These are phyloP conservation scores for Venturia effusa DNA, from an alignment of 2,329 filamentous ascomycete genomes.

Conservation along the genomic window DNA sequence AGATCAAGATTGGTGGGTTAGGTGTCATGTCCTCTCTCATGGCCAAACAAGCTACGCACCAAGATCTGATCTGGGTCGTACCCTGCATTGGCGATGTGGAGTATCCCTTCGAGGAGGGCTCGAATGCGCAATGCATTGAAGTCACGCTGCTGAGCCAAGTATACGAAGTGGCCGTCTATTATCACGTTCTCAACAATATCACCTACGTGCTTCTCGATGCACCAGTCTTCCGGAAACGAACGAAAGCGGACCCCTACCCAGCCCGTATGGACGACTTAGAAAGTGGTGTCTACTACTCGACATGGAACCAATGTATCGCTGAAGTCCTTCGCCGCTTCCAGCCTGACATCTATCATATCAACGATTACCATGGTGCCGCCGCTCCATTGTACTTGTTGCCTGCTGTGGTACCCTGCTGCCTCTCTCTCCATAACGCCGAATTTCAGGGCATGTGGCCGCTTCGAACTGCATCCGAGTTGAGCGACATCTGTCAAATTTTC, in stretches of 20 bases:
- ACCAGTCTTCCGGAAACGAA: slow-evolving; percentile 55
- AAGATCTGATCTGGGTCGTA: slow-evolving; percentile 51
- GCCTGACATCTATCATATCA: slow-evolving; percentile 55
- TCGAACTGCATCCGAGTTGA: slow-evolving; percentile 48
- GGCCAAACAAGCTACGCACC: slow-evolving; percentile 54
- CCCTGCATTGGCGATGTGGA: slow-evolving; percentile 49
- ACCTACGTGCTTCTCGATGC: slow-evolving; percentile 58
- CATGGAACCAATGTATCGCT: slow-evolving; percentile 58
- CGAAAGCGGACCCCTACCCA: slow-evolving; percentile 54
- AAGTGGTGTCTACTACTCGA: slow-evolving; percentile 54
- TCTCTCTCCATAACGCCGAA: slow-evolving; percentile 59
- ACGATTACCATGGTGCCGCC: slow-evolving; percentile 51
- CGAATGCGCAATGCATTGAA: slow-evolving; percentile 48
- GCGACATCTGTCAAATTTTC: slow-evolving; percentile 55
- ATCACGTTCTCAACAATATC: slow-evolving; percentile 53
- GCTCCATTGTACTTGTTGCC: slow-evolving; percentile 56
- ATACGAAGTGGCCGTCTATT: slow-evolving; percentile 54
- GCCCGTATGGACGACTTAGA: slow-evolving; percentile 56
- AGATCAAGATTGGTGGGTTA: slow-evolving; percentile 60
- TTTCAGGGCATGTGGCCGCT: slow-evolving; percentile 61
- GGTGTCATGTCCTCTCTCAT: slow-evolving; percentile 62
- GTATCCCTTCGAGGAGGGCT: slow-evolving; percentile 44
- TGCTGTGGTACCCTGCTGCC: slow-evolving; percentile 47
- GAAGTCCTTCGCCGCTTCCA: slow-evolving; percentile 52
- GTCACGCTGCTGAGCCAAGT: slow-evolving; percentile 50